Evolutionary conservation across 192 early-diverging fungal species (phyloP).

Genomic region (Cetraspora pellucida): DNA sequence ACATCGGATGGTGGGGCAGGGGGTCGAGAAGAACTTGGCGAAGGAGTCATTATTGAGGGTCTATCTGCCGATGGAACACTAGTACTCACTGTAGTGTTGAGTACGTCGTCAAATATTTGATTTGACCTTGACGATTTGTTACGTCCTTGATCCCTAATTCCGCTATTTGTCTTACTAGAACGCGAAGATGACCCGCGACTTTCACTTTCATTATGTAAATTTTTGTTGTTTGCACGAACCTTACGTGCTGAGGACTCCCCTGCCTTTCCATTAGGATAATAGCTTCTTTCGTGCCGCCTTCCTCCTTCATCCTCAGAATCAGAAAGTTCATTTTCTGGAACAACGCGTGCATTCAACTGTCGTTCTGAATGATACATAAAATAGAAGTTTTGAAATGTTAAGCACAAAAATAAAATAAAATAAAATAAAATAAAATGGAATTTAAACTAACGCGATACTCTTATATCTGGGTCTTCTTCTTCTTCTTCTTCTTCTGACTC

Average conservation of each 20-base stretch:
- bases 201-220: slow-evolving; percentile 1
- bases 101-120: not conserved
- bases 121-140: not conserved
- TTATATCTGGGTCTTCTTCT: slow-evolving; percentile 58
- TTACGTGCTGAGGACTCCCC: slow-evolving; percentile 22
- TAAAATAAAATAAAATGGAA: not conserved
- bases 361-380: slow-evolving; percentile 46
- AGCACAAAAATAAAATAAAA: too few relatives aligned
- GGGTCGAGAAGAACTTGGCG: not conserved
- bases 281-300: slow-evolving; percentile 39
- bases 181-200: not conserved
- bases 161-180: not conserved
- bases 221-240: slow-evolving; percentile 1
- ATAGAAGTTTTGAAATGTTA: not conserved
- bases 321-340: slow-evolving; percentile 73
- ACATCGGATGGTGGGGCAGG: not conserved
- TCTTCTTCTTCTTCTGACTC: slow-evolving; percentile 68
- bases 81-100: not conserved
- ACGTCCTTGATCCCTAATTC: not conserved
- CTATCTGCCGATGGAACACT: not conserved
- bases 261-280: not conserved
- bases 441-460: slow-evolving; percentile 61
- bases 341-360: slow-evolving; percentile 62
- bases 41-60: slow-evolving; percentile 11
- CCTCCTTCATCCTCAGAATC: slow-evolving; percentile 77